A percentile compares a stretch with the other conserved stretches of the same genome.
Conservation (phyloP, 179 eudicot species). For the Dionaea muscipula region DNA sequence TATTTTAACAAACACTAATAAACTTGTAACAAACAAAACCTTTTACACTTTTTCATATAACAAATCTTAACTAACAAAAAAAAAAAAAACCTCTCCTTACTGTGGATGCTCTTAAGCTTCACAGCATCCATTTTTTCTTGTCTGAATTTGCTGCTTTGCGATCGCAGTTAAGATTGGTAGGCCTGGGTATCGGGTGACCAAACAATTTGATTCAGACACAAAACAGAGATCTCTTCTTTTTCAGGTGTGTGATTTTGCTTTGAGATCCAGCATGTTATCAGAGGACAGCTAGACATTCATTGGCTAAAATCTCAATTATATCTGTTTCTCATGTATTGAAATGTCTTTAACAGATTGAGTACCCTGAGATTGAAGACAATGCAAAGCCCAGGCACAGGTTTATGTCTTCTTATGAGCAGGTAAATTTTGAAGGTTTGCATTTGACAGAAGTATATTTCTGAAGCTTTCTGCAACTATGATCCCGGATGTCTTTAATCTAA, state of each 20-base stretch:
- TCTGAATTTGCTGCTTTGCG: slow-evolving; percentile 5
- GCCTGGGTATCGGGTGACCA: slow-evolving; percentile 93
- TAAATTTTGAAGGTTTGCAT: slow-evolving; percentile 5
- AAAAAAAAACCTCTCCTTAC: too few relatives aligned
- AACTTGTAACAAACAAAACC: too few relatives aligned
- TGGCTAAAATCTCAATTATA: background rate
- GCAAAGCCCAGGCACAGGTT: slow-evolving; percentile 88
- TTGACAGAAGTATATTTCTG: background rate
- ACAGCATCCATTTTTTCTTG: background rate
- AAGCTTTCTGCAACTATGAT: too few relatives aligned
- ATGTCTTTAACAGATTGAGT: slow-evolving; percentile 64
- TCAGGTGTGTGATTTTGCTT: slow-evolving; percentile 39
- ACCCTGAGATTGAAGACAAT: slow-evolving; percentile 90
- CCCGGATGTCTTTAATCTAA: too few relatives aligned
- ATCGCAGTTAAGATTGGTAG: slow-evolving; percentile 87
- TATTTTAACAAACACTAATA: too few relatives aligned
- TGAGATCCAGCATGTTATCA: background rate
- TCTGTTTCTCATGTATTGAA: background rate
- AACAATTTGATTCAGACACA: slow-evolving; percentile 82
- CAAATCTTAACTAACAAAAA: too few relatives aligned
- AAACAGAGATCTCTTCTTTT: slow-evolving; percentile 88
- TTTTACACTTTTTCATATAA: too few relatives aligned
- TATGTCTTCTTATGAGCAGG: slow-evolving; percentile 97
- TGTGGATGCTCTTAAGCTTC: too few relatives aligned
- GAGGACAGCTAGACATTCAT: too few relatives aligned